Evolutionary conservation across 352 stramenopile genomes (phyloP).

Genomic region (Globisporangium echinulatum): DNA sequence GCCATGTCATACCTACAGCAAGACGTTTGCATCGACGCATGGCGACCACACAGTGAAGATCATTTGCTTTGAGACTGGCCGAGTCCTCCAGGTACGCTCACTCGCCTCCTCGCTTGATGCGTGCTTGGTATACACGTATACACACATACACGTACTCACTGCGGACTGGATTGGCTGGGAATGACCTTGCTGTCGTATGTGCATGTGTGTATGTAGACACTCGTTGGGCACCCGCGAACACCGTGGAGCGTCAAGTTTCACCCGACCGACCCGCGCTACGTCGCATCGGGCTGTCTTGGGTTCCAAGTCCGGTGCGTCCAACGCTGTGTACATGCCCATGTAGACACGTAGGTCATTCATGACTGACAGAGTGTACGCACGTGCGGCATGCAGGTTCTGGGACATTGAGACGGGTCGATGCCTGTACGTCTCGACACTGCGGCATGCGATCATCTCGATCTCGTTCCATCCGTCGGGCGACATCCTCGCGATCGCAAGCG

Average conservation of each 20-base stretch:
- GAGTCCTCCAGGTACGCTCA: constrained; percentile 67
- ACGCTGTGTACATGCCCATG: not conserved
- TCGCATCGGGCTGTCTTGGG: constrained; percentile 96
- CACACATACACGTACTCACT: too few relatives aligned
- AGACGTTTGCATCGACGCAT: constrained; percentile 95
- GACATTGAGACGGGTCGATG: constrained; percentile 87
- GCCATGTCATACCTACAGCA: constrained; percentile 26
- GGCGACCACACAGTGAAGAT: constrained; percentile 99
- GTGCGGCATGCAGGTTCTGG: constrained; percentile 52
- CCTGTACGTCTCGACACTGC: constrained; percentile 91
- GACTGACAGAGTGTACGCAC: too few relatives aligned
- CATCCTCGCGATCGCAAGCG: constrained; percentile 93
- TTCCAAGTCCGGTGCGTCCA: constrained; percentile 85
- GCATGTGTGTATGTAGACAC: constrained; percentile 31
- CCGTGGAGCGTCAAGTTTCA: constrained; percentile 99
- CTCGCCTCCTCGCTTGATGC: not conserved
- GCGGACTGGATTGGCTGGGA: too few relatives aligned
- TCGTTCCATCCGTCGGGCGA: constrained; percentile 94
- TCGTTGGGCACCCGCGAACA: constrained; percentile 80
- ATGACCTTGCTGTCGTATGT: not conserved
- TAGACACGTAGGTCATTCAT: too few relatives aligned
- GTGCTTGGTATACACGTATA: too few relatives aligned
- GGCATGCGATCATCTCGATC: constrained; percentile 95
- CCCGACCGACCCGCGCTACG: constrained; percentile 88
- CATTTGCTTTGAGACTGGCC: constrained; percentile 87